These are phyloP conservation scores for Neurospora terricola DNA, from an alignment of 495 filamentous ascomycete species.

Conservation along the genomic window DNA sequence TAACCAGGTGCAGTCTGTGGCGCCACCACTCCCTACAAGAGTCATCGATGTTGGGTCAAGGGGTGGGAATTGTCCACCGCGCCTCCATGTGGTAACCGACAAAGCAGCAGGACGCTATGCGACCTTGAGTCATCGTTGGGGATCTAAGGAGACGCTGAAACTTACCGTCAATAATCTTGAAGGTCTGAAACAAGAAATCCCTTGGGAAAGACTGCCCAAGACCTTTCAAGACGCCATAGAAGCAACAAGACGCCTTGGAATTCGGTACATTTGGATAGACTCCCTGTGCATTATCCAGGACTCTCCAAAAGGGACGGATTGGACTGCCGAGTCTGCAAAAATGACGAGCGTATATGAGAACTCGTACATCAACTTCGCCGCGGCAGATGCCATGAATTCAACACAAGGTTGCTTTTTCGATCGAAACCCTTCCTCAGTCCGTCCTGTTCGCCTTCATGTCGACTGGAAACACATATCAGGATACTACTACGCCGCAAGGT, in stretches of 20 bases:
- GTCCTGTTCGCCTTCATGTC: not conserved
- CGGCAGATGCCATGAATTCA: not conserved
- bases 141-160: not conserved
- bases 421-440: not conserved
- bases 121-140: slow-evolving; percentile 6
- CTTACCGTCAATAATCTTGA: not conserved
- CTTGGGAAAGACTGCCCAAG: slow-evolving; percentile 6
- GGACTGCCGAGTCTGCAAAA: slow-evolving; percentile 18
- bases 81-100: not conserved
- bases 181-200: not conserved
- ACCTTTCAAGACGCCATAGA: slow-evolving; percentile 21
- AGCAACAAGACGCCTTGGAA: slow-evolving; percentile 8
- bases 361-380: slow-evolving; percentile 17
- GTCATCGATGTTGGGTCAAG: not conserved
- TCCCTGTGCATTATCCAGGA: slow-evolving; percentile 18
- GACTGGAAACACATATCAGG: not conserved
- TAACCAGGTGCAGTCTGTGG: not conserved
- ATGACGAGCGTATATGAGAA: slow-evolving; percentile 28
- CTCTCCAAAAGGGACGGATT: slow-evolving; percentile 15
- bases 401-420: not conserved
- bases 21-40: not conserved
- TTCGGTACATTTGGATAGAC: slow-evolving; percentile 18
- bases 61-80: not conserved
- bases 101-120: not conserved
- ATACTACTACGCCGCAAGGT: not conserved